These are phyloP conservation scores for Ceratobasidium sp. DNA, from an alignment of 1,284 basidiomycete species.

Conservation along the genomic window DNA sequence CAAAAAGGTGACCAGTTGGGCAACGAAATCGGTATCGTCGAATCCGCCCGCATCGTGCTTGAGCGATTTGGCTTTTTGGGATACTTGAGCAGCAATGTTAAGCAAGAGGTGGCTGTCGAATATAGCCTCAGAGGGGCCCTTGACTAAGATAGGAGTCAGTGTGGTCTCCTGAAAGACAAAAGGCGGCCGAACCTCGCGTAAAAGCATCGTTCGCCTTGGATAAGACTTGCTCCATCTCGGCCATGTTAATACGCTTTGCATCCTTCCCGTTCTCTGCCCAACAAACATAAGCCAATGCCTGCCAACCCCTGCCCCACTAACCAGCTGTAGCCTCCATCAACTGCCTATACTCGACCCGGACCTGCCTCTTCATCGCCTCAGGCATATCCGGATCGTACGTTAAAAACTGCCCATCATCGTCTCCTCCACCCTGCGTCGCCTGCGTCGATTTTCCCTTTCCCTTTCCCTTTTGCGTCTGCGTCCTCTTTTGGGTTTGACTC, in stretches of 20 bases:
- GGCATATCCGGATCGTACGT: conserved; percentile 83
- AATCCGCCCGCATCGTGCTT: conserved; percentile 83
- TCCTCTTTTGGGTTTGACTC: conserved; percentile 35
- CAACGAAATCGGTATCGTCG: conserved; percentile 84
- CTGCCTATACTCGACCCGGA: conserved; percentile 76
- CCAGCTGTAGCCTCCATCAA: conserved; percentile 72
- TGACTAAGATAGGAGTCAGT: conserved; percentile 37
- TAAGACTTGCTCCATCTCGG: conserved; percentile 42
- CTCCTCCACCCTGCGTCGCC: conserved; percentile 16
- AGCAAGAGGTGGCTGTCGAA: conserved; percentile 62
- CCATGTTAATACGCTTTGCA: conserved; percentile 47
- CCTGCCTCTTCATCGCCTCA: conserved; percentile 73
- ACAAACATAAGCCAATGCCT: background rate
- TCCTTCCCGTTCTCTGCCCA: conserved; percentile 38
- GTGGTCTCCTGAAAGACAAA: background rate
- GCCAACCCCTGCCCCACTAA: conserved; percentile 50
- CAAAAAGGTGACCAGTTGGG: conserved; percentile 76
- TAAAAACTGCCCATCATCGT: conserved; percentile 53
- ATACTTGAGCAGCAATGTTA: conserved; percentile 30
- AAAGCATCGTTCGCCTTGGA: conserved; percentile 45
- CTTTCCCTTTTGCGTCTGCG: conserved; percentile 28
- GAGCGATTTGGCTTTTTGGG: conserved; percentile 85
- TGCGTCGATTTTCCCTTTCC: conserved; percentile 9
- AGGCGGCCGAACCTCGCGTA: conserved; percentile 35
- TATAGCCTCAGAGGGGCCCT: conserved; percentile 53